These are phyloP conservation scores for Cutaneotrichosporon mucoides DNA, from an alignment of 1,284 basidiomycete species.

Conservation along the genomic window DNA sequence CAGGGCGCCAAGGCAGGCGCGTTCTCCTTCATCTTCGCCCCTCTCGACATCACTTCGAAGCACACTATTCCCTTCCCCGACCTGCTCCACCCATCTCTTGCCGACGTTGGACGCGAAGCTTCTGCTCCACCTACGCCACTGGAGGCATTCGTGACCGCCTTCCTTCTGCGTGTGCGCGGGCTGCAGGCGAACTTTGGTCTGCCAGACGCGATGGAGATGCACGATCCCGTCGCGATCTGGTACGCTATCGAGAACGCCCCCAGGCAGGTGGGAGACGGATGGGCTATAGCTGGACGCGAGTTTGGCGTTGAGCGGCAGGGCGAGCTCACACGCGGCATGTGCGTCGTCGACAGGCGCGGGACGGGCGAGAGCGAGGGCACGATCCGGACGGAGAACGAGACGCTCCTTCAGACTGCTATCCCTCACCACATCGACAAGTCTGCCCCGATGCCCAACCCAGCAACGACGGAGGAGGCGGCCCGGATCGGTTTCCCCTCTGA, in stretches of 20 bases:
- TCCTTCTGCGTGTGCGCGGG: constrained; percentile 69
- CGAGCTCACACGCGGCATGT: constrained; percentile 51
- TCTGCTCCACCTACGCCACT: constrained; percentile 42
- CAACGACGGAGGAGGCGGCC: neutral
- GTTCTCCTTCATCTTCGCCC: constrained; percentile 62
- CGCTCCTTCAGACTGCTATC: constrained; percentile 4
- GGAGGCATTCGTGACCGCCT: constrained; percentile 69
- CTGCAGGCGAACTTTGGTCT: constrained; percentile 61
- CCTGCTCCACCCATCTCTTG: constrained; percentile 53
- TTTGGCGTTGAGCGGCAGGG: constrained; percentile 50
- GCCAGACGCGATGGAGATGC: constrained; percentile 77
- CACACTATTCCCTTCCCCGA: constrained; percentile 70
- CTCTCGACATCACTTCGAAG: constrained; percentile 73
- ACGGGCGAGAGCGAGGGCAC: constrained; percentile 29
- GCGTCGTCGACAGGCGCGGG: constrained; percentile 49
- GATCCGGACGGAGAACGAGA: constrained; percentile 32
- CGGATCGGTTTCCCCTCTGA: neutral
- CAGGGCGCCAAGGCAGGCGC: constrained; percentile 28
- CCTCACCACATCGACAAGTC: neutral
- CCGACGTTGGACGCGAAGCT: constrained; percentile 53
- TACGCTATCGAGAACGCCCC: constrained; percentile 41
- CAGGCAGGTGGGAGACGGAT: constrained; percentile 25
- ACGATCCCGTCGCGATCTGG: constrained; percentile 50
- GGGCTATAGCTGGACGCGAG: constrained; percentile 35
- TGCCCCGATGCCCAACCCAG: neutral